phyloP scores from a whole-genome alignment of 2,329 filamentous ascomycete genomes.

The Ambrosiella cleistominuta region DNA sequence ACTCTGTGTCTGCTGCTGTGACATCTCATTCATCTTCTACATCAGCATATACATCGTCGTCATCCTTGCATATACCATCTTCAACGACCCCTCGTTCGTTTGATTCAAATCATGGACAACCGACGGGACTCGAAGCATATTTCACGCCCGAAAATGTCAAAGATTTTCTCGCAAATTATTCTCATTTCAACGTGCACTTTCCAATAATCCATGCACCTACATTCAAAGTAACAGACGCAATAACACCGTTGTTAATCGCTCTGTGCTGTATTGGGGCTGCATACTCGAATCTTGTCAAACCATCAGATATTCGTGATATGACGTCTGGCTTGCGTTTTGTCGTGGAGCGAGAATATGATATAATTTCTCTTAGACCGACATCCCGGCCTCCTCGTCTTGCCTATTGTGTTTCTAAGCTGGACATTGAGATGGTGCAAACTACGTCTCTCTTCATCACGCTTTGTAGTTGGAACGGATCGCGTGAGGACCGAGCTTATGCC shows the following conservation, averaged over 20 bases:
- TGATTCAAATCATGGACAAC: conserved; percentile 30
- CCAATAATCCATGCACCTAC: conserved; percentile 55
- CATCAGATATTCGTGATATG: conserved; percentile 46
- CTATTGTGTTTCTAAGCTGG: conserved; percentile 20
- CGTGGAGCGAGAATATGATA: conserved; percentile 37
- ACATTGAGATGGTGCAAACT: conserved; percentile 46
- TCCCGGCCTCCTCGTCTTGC: conserved; percentile 14
- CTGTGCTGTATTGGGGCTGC: conserved; percentile 61
- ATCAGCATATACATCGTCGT: background rate
- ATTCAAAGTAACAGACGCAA: conserved; percentile 47
- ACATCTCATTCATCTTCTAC: background rate
- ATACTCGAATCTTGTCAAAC: conserved; percentile 46
- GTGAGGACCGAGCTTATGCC: conserved; percentile 45
- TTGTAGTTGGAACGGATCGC: conserved; percentile 33
- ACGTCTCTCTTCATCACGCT: background rate
- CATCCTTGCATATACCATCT: background rate
- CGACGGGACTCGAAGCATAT: conserved; percentile 37
- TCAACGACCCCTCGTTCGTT: background rate
- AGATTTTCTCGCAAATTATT: conserved; percentile 53
- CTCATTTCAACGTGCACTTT: conserved; percentile 57
- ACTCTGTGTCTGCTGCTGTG: background rate
- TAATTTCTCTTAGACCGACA: conserved; percentile 21
- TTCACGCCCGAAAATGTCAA: conserved; percentile 52
- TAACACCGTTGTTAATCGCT: conserved; percentile 47
- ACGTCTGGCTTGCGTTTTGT: conserved; percentile 45